These are phyloP conservation scores for Lachnellula suecica DNA, from an alignment of 2,329 filamentous ascomycete species.

Conservation along the genomic window DNA sequence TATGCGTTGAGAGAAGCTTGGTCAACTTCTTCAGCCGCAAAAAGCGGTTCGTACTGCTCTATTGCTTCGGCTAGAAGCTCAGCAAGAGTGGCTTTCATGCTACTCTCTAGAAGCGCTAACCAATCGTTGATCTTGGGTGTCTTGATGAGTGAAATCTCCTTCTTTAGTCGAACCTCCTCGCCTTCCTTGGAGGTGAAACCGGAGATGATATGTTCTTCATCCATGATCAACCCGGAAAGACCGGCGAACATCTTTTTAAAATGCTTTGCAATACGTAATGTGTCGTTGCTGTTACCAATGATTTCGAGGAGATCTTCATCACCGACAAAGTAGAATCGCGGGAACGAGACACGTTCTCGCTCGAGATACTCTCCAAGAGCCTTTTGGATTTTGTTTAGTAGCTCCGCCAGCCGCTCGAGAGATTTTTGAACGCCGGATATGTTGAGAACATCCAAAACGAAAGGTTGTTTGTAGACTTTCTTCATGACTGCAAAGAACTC, in stretches of 20 bases:
- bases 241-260: slow-evolving; percentile 99
- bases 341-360: slow-evolving; percentile 95
- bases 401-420: slow-evolving; percentile 89
- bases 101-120: slow-evolving; percentile 87
- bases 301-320: slow-evolving; percentile 98
- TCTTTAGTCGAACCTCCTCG: slow-evolving; percentile 83
- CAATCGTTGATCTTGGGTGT: slow-evolving; percentile 98
- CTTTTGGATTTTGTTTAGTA: slow-evolving; percentile 99
- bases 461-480: slow-evolving; percentile 95
- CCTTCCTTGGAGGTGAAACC: slow-evolving; percentile 96
- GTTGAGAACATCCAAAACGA: slow-evolving; percentile 91
- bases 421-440: slow-evolving; percentile 97
- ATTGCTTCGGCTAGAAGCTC: slow-evolving; percentile 87
- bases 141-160: slow-evolving; percentile 87
- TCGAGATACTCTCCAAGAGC: slow-evolving; percentile 97
- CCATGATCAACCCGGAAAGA: slow-evolving; percentile 84
- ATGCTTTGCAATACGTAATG: slow-evolving; percentile 93
- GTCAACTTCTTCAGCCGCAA: slow-evolving; percentile 70
- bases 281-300: slow-evolving; percentile 99
- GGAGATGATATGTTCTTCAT: slow-evolving; percentile 85
- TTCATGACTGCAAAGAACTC: slow-evolving; percentile 99
- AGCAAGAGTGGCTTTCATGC: slow-evolving; percentile 92
- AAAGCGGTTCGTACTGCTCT: slow-evolving; percentile 76
- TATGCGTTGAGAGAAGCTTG: slow-evolving; percentile 72
- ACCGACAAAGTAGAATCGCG: slow-evolving; percentile 98